A percentile compares a stretch with the other conserved stretches of the same genome.
phyloP scores from a whole-genome alignment of 495 filamentous ascomycete genomes.

The Hypoxylon subgilvum region DNA sequence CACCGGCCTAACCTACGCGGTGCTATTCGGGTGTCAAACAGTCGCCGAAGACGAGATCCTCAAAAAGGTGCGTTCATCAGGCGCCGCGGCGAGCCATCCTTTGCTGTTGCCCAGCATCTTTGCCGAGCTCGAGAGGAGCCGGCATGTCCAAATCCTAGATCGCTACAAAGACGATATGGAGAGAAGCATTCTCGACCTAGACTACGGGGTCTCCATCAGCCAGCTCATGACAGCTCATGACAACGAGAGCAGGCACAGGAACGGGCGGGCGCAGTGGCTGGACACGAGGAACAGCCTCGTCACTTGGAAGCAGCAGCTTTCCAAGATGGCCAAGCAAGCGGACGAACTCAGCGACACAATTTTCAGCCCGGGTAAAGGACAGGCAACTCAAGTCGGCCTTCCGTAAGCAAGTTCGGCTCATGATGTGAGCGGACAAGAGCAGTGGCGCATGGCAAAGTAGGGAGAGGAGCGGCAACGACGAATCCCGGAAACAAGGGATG shows the following conservation, averaged over 20 bases:
- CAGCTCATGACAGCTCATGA: not conserved
- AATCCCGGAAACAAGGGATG: conserved; percentile 3
- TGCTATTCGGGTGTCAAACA: conserved; percentile 37
- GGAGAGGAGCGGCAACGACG: not conserved
- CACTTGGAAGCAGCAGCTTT: conserved; percentile 36
- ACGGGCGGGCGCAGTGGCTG: conserved; percentile 36
- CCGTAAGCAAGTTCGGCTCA: no score
- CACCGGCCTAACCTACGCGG: conserved; percentile 30
- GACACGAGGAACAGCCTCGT: conserved; percentile 36
- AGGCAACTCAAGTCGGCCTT: not conserved
- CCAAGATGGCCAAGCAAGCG: conserved; percentile 28
- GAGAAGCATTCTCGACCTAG: conserved; percentile 32
- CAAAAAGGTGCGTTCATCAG: conserved; percentile 12
- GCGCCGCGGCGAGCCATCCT: conserved; percentile 35
- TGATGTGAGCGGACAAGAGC: not conserved
- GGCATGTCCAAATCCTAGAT: conserved; percentile 36
- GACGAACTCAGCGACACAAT: conserved; percentile 24
- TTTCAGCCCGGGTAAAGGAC: not conserved
- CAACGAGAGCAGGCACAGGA: conserved; percentile 14
- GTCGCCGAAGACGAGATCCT: conserved; percentile 27
- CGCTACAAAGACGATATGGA: conserved; percentile 35
- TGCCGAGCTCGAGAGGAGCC: conserved; percentile 35
- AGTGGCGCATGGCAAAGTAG: not conserved
- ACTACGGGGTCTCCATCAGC: not conserved
- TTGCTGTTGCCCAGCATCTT: conserved; percentile 40